Evolutionary conservation across 768 basidiomycete species (phyloP).

Genomic region (Mycena belliarum): DNA sequence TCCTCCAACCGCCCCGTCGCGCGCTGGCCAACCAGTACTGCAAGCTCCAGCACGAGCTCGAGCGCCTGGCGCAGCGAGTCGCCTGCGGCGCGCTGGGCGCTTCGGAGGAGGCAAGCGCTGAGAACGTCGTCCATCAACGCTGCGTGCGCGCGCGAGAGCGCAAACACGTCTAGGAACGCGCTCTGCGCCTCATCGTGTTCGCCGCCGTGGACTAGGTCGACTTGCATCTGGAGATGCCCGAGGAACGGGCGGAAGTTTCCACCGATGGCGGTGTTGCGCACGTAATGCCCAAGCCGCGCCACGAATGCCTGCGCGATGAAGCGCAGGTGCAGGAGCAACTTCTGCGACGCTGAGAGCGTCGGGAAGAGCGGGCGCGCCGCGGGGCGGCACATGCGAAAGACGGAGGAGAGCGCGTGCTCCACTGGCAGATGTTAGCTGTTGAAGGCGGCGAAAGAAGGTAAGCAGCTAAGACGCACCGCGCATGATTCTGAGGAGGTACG

Average conservation of each 20-base stretch:
- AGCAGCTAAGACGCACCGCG: constrained; percentile 53
- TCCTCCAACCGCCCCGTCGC: constrained; percentile 57
- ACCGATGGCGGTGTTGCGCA: constrained; percentile 81
- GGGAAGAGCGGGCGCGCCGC: constrained; percentile 53
- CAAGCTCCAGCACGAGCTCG: constrained; percentile 67
- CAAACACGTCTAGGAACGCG: constrained; percentile 71
- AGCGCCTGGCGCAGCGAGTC: constrained; percentile 65
- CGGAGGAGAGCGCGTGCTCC: constrained; percentile 62
- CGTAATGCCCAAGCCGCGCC: constrained; percentile 63
- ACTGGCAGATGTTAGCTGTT: constrained; percentile 43
- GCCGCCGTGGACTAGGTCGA: too few relatives aligned
- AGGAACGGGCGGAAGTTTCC: constrained; percentile 77
- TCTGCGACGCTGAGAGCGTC: constrained; percentile 53
- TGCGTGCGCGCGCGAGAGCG: constrained; percentile 68
- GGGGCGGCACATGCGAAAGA: constrained; percentile 63
- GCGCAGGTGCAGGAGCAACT: constrained; percentile 65
- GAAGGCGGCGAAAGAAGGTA: background rate
- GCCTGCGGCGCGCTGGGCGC: constrained; percentile 63
- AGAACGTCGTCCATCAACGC: constrained; percentile 72
- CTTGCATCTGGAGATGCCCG: constrained; percentile 36
- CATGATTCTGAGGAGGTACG: constrained; percentile 74
- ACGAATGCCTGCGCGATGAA: constrained; percentile 77
- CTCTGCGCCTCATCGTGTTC: background rate
- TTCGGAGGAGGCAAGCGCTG: constrained; percentile 71
- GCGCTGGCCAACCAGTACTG: constrained; percentile 63